Evolutionary conservation across 208 protist species (phyloP).

Genomic region (Trypanosoma rangeli): DNA sequence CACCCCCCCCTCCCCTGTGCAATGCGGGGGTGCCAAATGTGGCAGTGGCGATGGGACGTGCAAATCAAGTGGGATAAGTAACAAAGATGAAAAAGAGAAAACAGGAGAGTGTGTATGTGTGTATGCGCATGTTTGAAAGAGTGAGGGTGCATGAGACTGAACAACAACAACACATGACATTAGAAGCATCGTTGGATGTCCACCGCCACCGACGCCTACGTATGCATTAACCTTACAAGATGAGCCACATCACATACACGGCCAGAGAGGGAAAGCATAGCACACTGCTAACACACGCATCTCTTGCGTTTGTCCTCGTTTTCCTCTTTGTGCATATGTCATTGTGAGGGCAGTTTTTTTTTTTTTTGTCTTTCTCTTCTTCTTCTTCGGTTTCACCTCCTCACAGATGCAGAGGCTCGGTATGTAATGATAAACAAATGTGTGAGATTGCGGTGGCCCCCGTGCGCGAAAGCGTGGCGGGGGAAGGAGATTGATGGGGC

Average conservation of each 20-base stretch:
- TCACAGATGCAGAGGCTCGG: no score
- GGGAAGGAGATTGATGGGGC: not conserved
- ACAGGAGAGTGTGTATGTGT: no score
- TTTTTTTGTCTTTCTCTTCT: not conserved
- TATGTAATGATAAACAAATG: no score
- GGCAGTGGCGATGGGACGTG: not conserved
- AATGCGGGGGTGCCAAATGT: no score
- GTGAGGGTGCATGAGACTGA: constrained; percentile 7
- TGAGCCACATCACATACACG: constrained; percentile 5
- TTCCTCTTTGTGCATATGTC: constrained; percentile 28
- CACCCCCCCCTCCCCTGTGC: no score
- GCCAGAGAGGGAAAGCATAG: constrained; percentile 23
- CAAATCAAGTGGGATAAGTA: not conserved
- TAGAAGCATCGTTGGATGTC: no score
- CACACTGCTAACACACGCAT: not conserved
- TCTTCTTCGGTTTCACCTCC: no score
- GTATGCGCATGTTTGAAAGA: no score
- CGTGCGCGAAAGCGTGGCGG: not conserved
- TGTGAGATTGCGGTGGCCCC: not conserved
- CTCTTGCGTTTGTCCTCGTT: not conserved
- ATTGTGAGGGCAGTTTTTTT: not conserved
- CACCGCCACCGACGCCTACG: no score
- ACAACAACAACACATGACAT: constrained; percentile 15
- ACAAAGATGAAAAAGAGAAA: constrained; percentile 17
- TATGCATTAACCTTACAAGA: not conserved